phyloP scores from a whole-genome alignment of 2,329 filamentous ascomycete genomes.

The Diplodia corticola region DNA sequence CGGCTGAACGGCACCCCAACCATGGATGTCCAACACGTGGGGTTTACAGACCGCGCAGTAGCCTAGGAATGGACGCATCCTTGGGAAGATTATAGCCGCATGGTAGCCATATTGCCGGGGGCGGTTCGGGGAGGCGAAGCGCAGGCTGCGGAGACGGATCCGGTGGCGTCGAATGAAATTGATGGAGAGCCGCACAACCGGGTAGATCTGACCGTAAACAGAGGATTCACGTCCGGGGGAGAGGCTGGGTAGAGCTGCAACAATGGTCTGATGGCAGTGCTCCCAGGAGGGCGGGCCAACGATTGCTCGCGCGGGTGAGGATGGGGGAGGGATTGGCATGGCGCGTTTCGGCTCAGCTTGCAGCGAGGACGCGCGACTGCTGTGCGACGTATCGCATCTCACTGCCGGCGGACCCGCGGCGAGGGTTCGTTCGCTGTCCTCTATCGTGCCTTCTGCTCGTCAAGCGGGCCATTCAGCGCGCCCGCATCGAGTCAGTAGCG shows the following conservation, averaged over 20 bases:
- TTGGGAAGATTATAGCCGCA: background rate
- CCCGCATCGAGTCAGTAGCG: background rate
- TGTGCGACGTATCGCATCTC: slow-evolving; percentile 15
- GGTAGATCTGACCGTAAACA: slow-evolving; percentile 1
- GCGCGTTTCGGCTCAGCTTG: slow-evolving; percentile 12
- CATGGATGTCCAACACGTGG: background rate
- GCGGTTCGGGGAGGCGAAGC: background rate
- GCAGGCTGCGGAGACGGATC: background rate
- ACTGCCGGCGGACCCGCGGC: background rate
- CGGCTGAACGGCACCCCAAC: background rate
- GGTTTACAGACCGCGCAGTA: background rate
- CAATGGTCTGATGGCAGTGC: slow-evolving; percentile 8
- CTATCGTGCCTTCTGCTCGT: background rate
- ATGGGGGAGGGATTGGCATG: slow-evolving; percentile 1
- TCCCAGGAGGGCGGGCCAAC: background rate
- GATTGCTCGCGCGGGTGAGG: background rate
- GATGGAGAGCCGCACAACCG: background rate
- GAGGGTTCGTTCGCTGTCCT: background rate
- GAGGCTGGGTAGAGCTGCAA: slow-evolving; percentile 10
- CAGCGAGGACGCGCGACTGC: slow-evolving; percentile 9
- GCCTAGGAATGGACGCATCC: background rate
- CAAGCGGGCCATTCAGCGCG: too few species aligned
- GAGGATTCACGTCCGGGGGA: slow-evolving; percentile 8
- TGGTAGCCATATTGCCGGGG: background rate
- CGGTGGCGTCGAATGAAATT: slow-evolving; percentile 5